Evolutionary conservation across 495 filamentous ascomycete species (phyloP), one percentile per base, ranked within the genome.

Genomic region (Penicillium paradoxum): DNA sequence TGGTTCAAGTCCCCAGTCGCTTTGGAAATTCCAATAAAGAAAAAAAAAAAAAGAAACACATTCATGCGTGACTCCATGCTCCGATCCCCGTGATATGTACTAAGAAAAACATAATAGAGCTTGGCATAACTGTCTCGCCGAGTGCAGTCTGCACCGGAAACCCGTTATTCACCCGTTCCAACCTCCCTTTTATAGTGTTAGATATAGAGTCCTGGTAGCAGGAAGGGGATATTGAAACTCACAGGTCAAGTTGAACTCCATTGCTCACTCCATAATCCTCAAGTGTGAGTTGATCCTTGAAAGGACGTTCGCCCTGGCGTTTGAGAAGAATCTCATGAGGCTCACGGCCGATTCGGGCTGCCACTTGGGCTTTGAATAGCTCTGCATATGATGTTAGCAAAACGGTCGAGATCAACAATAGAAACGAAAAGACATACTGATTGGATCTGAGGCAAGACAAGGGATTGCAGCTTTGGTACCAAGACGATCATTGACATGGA

Each of bases 251-350:
- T 71, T 95, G 89, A 58, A 92, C 89, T 38, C 90, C 90, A 70
- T 88, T 90, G 66, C 84, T 86, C 58, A 97, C 81, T 34, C 88
- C 89, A 75, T 96, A 97, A 74, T 96, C 91, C 60, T 84, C 88
- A 57, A 95, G 69, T 27, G 84, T 91, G 45, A 97, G 77, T 46
- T 83, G 77, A 63, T 96, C 91, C 75, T 95, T 95, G 65, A 97
- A 95, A 17, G 91, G 91, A 54, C 90, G 67, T 73, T 96, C 88
- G 8, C 90, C 88, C 71, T 97, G 91, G 58, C 91, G 76, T 78
- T 95, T 95, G 51, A 97, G 69, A 64, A 95, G 73, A 51, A 97
- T 96, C 72, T 96, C 89, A 61, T 93, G 88, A 40, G 90, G 86
- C 59, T 91, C 83, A 25, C 91, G 83, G 2, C 91, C 91, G 54